Evolutionary conservation across 139 green algal species (phyloP).

Genomic region (Coelastrella sp.): DNA sequence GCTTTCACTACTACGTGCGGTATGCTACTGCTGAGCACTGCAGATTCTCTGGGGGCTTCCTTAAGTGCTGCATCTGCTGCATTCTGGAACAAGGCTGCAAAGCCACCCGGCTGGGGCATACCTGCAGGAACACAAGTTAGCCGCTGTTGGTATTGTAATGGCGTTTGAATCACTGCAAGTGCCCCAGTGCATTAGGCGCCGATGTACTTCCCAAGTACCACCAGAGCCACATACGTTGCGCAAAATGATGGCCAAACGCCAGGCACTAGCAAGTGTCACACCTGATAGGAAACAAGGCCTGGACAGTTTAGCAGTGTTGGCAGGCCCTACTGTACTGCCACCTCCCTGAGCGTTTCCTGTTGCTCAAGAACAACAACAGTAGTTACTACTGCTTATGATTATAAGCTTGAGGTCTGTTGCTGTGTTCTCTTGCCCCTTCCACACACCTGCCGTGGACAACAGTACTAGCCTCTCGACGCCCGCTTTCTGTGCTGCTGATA

Average conservation of each 20-base stretch:
- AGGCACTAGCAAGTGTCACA: too few relatives aligned
- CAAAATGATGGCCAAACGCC: too few relatives aligned
- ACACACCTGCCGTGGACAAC: slow-evolving; percentile 48
- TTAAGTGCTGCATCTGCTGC: slow-evolving; percentile 20
- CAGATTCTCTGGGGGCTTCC: slow-evolving; percentile 17
- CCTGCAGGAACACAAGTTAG: neutral
- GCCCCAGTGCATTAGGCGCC: too few relatives aligned
- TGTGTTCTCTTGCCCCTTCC: neutral
- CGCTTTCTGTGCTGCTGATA: slow-evolving; percentile 10
- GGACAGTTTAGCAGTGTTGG: too few relatives aligned
- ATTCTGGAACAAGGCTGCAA: slow-evolving; percentile 37
- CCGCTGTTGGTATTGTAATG: neutral
- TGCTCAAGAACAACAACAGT: too few relatives aligned
- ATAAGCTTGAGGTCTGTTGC: neutral
- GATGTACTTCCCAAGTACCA: too few relatives aligned
- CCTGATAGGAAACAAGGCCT: too few relatives aligned
- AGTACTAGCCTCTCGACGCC: slow-evolving; percentile 56
- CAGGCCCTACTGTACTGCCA: too few relatives aligned
- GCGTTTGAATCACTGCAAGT: neutral
- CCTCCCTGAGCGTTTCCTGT: too few relatives aligned
- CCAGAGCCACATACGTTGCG: too few relatives aligned
- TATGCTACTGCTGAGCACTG: neutral
- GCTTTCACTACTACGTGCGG: slow-evolving; percentile 37
- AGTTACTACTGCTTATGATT: too few relatives aligned
- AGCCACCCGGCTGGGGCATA: slow-evolving; percentile 43